Evolutionary conservation across 1,284 basidiomycete genomes (phyloP).

Genomic region (Cutaneotrichosporon cyanovorans): DNA sequence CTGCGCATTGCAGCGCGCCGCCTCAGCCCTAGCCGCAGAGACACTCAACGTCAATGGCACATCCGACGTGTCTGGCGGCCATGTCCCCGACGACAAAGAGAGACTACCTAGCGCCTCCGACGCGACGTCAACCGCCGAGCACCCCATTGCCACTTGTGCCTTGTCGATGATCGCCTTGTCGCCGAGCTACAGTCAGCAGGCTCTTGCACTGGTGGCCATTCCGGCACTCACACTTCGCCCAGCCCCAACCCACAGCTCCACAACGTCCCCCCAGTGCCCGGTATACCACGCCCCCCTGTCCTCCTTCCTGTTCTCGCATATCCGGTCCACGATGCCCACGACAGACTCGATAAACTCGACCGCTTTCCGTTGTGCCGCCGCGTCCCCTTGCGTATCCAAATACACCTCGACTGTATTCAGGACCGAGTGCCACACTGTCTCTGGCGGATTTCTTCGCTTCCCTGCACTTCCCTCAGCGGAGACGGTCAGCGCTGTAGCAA

Average conservation of each 20-base stretch:
- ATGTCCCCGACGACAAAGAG: no score
- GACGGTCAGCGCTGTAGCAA: constrained; percentile 2
- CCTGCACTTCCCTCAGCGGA: background rate
- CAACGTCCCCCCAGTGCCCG: constrained; percentile 26
- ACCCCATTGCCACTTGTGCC: constrained; percentile 16
- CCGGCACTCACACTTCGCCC: constrained; percentile 31
- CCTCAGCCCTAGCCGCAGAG: no score
- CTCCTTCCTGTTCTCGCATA: constrained; percentile 17
- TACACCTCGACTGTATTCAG: constrained; percentile 5
- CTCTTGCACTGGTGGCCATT: no score
- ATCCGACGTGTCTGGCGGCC: no score
- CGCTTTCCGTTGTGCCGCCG: constrained; percentile 9
- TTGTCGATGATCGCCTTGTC: constrained; percentile 28
- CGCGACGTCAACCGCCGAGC: no score
- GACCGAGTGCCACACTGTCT: constrained; percentile 11
- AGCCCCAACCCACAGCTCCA: constrained; percentile 40
- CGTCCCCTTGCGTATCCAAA: constrained; percentile 9
- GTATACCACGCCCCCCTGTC: constrained; percentile 19
- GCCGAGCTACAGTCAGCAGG: constrained; percentile 23
- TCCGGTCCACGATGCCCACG: constrained; percentile 20
- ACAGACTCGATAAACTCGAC: constrained; percentile 17
- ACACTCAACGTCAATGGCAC: no score
- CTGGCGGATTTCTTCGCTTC: constrained; percentile 4
- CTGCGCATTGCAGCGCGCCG: constrained; percentile 3
- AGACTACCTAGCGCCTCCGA: no score